Evolutionary conservation across 257 asterid species (phyloP).

Genomic region (Nicotiana sylvestris): DNA sequence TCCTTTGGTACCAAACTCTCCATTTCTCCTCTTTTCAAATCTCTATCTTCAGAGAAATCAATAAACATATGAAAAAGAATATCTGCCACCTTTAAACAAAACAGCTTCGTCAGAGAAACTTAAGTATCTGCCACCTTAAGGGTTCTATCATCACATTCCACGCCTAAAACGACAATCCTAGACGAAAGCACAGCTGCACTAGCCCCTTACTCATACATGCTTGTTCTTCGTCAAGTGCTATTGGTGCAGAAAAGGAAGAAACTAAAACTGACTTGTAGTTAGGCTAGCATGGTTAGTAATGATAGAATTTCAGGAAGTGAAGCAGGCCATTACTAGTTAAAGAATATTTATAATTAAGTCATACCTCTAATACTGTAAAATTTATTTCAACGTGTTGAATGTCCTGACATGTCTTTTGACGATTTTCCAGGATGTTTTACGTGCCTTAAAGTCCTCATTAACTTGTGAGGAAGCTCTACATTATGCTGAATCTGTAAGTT

Average conservation of each 20-base stretch:
- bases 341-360: background rate
- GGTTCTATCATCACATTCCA: background rate
- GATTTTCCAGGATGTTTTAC: constrained; percentile 66
- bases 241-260: background rate
- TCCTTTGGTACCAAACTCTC: background rate
- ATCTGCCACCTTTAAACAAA: background rate
- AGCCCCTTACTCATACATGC: background rate
- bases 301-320: background rate
- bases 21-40: background rate
- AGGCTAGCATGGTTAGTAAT: background rate
- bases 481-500: constrained; percentile 79
- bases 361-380: background rate
- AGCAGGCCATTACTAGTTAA: background rate
- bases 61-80: background rate
- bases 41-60: background rate
- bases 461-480: constrained; percentile 67
- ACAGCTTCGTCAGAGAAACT: constrained; percentile 4
- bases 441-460: constrained; percentile 60
- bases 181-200: background rate
- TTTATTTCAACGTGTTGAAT: background rate
- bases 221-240: background rate
- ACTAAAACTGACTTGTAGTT: background rate
- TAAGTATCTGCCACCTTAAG: background rate
- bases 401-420: constrained; percentile 9
- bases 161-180: background rate